phyloP scores from a whole-genome alignment of 2,329 filamentous ascomycete species.

The Alternaria longipes region DNA sequence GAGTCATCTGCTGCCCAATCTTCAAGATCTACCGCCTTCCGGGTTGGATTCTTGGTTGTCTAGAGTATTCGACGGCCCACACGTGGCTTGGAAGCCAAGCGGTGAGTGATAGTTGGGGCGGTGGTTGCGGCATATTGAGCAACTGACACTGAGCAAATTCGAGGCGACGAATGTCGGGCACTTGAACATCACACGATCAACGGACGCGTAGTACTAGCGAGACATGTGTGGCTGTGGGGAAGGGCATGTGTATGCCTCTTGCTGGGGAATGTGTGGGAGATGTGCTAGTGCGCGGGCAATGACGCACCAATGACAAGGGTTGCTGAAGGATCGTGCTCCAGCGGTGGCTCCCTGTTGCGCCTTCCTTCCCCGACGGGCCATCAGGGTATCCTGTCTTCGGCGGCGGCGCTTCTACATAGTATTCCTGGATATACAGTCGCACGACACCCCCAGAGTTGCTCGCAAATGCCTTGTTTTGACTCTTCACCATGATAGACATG shows the following conservation, averaged over 20 bases:
- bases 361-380: conserved; percentile 21
- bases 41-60: not conserved
- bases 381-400: conserved; percentile 29
- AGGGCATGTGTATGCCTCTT: conserved; percentile 8
- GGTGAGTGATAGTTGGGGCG: conserved; percentile 5
- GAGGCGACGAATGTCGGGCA: not conserved
- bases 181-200: conserved; percentile 3
- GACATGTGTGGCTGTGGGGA: conserved; percentile 5
- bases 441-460: conserved; percentile 14
- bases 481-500: conserved; percentile 26
- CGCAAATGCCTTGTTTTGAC: conserved; percentile 1
- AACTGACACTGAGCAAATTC: not conserved
- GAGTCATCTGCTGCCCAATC: conserved; percentile 5
- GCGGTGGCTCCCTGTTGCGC: conserved; percentile 23
- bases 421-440: conserved; percentile 24
- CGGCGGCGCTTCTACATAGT: conserved; percentile 8
- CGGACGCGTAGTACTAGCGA: not conserved
- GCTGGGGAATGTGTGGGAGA: conserved; percentile 11
- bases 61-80: conserved; percentile 8
- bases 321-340: conserved; percentile 31
- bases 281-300: conserved; percentile 9
- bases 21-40: not conserved
- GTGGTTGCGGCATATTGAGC: not conserved
- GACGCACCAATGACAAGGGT: conserved; percentile 36
- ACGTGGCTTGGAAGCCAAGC: not conserved